These are phyloP conservation scores for Penicillium sp. DNA, from an alignment of 2,329 filamentous ascomycete genomes.

Conservation along the genomic window DNA sequence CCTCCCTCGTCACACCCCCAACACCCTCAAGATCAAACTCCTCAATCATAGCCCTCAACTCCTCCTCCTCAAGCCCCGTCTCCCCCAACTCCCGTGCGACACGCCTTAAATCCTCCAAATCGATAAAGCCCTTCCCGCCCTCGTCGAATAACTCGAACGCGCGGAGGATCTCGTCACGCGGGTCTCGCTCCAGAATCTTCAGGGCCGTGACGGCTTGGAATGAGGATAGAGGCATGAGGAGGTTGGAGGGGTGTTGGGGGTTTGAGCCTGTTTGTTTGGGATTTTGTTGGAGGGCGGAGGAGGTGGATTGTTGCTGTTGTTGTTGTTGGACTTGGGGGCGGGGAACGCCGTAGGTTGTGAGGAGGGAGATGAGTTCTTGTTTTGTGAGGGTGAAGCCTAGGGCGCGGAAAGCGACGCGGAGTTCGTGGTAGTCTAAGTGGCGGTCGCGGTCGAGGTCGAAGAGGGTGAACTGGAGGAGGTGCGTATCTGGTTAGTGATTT, in stretches of 20 bases:
- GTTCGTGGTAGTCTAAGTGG: conserved; percentile 96
- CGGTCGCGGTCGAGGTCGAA: conserved; percentile 97
- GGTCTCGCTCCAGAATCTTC: conserved; percentile 81
- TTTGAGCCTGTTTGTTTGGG: conserved; percentile 44
- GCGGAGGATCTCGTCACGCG: conserved; percentile 85
- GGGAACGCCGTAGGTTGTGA: conserved; percentile 80
- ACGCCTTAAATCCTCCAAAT: conserved; percentile 81
- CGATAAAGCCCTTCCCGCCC: conserved; percentile 89
- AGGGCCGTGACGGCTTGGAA: conserved; percentile 80
- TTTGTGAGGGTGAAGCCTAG: conserved; percentile 93
- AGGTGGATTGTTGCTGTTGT: conserved; percentile 24
- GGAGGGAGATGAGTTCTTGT: conserved; percentile 77
- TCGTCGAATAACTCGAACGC: conserved; percentile 95
- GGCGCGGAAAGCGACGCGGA: conserved; percentile 94
- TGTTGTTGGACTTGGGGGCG: conserved; percentile 61
- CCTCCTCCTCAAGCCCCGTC: conserved; percentile 83
- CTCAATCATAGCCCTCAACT: conserved; percentile 94
- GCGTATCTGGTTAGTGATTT: conserved; percentile 10
- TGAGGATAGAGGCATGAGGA: conserved; percentile 73
- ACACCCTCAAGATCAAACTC: conserved; percentile 96
- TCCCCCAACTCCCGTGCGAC: conserved; percentile 92
- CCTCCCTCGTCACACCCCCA: conserved; percentile 71
- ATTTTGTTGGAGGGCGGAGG: conserved; percentile 39
- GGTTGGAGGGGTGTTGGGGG: conserved; percentile 66
- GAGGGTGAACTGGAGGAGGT: conserved; percentile 73